Evolutionary conservation across 2,329 filamentous ascomycete species (phyloP).

Genomic region (Herpotrichia juniperi): DNA sequence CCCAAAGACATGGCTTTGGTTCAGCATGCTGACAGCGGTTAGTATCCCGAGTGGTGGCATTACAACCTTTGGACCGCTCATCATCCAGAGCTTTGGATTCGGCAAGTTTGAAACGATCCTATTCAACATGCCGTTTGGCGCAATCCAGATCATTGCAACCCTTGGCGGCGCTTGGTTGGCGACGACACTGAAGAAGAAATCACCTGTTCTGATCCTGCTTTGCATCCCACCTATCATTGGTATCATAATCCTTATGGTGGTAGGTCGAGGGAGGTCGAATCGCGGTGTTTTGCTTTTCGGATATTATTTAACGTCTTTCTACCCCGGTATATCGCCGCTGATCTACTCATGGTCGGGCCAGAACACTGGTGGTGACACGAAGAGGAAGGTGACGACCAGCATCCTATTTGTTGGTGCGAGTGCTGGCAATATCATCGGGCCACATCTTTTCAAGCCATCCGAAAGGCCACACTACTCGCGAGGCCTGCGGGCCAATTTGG

Average conservation of each 20-base stretch:
- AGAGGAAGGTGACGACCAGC: constrained; percentile 69
- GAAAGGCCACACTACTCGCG: constrained; percentile 64
- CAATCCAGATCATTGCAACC: constrained; percentile 65
- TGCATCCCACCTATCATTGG: constrained; percentile 64
- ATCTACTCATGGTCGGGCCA: constrained; percentile 67
- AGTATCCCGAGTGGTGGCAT: constrained; percentile 64
- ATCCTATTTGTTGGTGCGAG: constrained; percentile 70
- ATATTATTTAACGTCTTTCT: constrained; percentile 66
- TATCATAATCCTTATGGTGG: constrained; percentile 59
- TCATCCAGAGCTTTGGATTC: constrained; percentile 65
- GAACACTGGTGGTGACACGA: constrained; percentile 72
- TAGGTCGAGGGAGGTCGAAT: constrained; percentile 54
- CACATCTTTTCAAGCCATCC: constrained; percentile 66
- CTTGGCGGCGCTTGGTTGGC: constrained; percentile 64
- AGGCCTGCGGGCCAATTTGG: constrained; percentile 65
- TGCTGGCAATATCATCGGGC: constrained; percentile 70
- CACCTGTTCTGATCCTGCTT: constrained; percentile 59
- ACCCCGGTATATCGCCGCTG: constrained; percentile 65
- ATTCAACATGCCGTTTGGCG: constrained; percentile 67
- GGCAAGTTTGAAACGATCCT: constrained; percentile 62
- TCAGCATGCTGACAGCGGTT: constrained; percentile 36
- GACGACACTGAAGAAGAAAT: constrained; percentile 61
- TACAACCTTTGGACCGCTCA: constrained; percentile 64
- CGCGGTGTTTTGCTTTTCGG: constrained; percentile 60
- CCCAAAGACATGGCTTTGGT: constrained; percentile 67